These are phyloP conservation scores for Tricholoma sp. DNA, from an alignment of 768 basidiomycete species.

Conservation along the genomic window DNA sequence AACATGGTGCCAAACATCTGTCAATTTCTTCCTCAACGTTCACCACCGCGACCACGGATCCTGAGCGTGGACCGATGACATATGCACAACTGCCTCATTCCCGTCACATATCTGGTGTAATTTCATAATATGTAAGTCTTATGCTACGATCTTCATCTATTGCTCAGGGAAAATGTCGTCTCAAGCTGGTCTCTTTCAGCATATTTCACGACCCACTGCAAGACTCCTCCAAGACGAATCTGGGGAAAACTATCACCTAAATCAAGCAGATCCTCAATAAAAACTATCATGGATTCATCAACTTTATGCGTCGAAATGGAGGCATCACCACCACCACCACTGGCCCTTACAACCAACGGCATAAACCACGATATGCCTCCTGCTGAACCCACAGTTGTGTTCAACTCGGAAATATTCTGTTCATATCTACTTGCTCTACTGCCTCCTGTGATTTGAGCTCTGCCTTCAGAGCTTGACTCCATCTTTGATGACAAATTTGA, in stretches of 20 bases:
- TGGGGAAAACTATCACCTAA: slow-evolving; percentile 12
- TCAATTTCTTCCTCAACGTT: background rate
- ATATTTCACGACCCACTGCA: background rate
- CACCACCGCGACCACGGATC: background rate
- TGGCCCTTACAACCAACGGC: slow-evolving; percentile 21
- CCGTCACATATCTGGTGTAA: background rate
- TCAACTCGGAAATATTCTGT: slow-evolving; percentile 67
- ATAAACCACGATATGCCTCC: slow-evolving; percentile 19
- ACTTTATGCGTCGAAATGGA: background rate
- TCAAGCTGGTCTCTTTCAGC: too few relatives aligned
- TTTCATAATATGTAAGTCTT: background rate
- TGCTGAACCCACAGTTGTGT: slow-evolving; percentile 31
- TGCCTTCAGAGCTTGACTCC: slow-evolving; percentile 55
- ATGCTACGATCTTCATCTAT: too few relatives aligned
- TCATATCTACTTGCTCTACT: slow-evolving; percentile 67
- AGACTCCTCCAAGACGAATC: slow-evolving; percentile 21
- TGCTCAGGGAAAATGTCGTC: background rate
- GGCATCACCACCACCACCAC: slow-evolving; percentile 18
- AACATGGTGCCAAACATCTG: background rate
- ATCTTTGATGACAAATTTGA: slow-evolving; percentile 72
- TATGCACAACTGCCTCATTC: background rate
- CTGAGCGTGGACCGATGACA: background rate
- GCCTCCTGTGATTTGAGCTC: slow-evolving; percentile 73
- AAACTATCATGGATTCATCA: slow-evolving; percentile 3
- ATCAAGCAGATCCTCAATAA: slow-evolving; percentile 9